A percentile compares a stretch with the other conserved stretches of the same genome.
Evolutionary conservation across 306 rosid genomes (phyloP).

Genomic region (Vigna reflexopilosa): DNA sequence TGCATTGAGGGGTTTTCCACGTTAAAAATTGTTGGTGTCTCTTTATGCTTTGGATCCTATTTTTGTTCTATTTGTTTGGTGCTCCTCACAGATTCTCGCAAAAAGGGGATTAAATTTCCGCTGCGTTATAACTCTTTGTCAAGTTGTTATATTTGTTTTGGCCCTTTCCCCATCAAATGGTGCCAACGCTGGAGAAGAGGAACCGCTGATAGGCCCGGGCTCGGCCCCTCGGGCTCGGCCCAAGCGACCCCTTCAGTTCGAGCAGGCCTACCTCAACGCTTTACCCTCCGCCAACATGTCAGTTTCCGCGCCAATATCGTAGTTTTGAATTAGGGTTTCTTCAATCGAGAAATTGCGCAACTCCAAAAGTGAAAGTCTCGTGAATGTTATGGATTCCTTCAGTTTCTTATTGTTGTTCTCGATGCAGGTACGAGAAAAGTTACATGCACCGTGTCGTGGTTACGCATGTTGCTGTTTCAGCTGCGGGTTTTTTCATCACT

Average conservation of each 20-base stretch:
- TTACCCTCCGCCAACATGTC: conserved; percentile 93
- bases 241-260: conserved; percentile 97
- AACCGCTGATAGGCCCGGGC: conserved; percentile 72
- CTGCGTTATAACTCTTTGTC: too few relatives aligned
- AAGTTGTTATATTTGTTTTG: too few relatives aligned
- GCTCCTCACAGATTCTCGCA: too few relatives aligned
- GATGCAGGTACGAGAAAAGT: conserved; percentile 91
- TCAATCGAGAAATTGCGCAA: not conserved
- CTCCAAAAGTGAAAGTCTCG: too few relatives aligned
- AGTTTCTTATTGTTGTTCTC: conserved; percentile 12
- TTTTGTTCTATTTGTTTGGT: too few relatives aligned
- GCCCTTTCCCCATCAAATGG: too few relatives aligned
- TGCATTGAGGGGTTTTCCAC: too few relatives aligned
- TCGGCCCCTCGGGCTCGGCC: conserved; percentile 81
- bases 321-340: conserved; percentile 44
- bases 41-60: too few relatives aligned
- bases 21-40: too few relatives aligned
- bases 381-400: not conserved
- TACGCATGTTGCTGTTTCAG: conserved; percentile 90
- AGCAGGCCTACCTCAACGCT: conserved; percentile 88
- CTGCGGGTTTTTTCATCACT: conserved; percentile 88
- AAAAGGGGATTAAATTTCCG: too few relatives aligned
- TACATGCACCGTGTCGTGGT: conserved; percentile 98
- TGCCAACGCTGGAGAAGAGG: conserved; percentile 53
- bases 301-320: conserved; percentile 7